Percentiles rank a stretch among this genome's conserved stretches.
These are phyloP conservation scores for Scalesia atractyloides DNA, from an alignment of 129 eudicot species.

Conservation along the genomic window DNA sequence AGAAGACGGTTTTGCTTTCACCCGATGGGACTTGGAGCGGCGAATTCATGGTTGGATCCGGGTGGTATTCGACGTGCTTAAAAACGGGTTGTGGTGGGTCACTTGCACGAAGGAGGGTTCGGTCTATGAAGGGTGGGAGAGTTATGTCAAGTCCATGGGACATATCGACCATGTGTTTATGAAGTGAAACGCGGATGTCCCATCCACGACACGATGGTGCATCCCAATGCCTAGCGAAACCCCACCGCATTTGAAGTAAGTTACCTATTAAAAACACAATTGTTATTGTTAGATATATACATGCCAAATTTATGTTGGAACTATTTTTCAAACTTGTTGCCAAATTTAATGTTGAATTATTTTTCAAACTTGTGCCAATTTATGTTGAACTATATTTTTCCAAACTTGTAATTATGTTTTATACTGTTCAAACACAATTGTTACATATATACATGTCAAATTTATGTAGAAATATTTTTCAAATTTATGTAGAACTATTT, in stretches of 20 bases:
- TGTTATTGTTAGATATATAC: neutral
- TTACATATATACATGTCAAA: too few species aligned
- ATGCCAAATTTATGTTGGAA: neutral
- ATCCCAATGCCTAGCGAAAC: slow-evolving; percentile 27
- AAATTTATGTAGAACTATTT: too few species aligned
- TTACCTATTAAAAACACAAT: slow-evolving; percentile 6
- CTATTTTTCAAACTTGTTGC: neutral
- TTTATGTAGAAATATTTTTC: too few species aligned
- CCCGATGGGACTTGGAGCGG: neutral
- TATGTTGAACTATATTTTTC: too few species aligned
- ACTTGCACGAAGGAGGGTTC: slow-evolving; percentile 15
- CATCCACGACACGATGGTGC: slow-evolving; percentile 28
- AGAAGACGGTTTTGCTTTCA: neutral
- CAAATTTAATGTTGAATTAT: too few species aligned
- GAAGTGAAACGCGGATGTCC: slow-evolving; percentile 20
- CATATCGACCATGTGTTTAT: slow-evolving; percentile 22
- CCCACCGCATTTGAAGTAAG: slow-evolving; percentile 26
- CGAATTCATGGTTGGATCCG: neutral
- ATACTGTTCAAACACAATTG: too few species aligned
- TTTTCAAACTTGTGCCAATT: too few species aligned
- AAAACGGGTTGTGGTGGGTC: slow-evolving; percentile 23
- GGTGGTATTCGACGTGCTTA: slow-evolving; percentile 10
- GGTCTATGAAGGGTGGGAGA: slow-evolving; percentile 27
- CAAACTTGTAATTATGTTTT: neutral
- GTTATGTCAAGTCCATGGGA: slow-evolving; percentile 23